Percentiles rank a stretch among this genome's conserved stretches.
These are phyloP conservation scores for Pneumocystis oryctolagi DNA, from an alignment of 1,139 yeast species.

Conservation along the genomic window DNA sequence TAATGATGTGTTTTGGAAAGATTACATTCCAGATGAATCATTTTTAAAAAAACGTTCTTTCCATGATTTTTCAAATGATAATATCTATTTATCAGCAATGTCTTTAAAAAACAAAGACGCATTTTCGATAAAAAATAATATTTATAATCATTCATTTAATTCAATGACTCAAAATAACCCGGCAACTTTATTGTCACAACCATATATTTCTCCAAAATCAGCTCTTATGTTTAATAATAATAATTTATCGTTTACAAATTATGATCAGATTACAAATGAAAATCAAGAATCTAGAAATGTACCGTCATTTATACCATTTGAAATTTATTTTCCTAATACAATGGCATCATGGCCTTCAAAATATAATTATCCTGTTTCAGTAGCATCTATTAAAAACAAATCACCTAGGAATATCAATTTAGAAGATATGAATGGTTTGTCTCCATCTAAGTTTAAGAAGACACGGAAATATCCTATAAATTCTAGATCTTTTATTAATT, in stretches of 20 bases:
- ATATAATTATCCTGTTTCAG: neutral
- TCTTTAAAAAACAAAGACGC: neutral
- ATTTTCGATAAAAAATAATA: neutral
- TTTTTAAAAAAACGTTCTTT: neutral
- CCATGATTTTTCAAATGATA: neutral
- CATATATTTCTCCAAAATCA: neutral
- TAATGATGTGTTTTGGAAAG: neutral
- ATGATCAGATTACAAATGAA: neutral
- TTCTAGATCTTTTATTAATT: constrained; percentile 7
- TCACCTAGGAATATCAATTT: neutral
- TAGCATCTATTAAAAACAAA: neutral
- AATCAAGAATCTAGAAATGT: neutral
- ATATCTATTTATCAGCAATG: neutral
- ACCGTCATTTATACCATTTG: neutral
- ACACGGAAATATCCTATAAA: neutral
- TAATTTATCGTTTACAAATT: neutral
- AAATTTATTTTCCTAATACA: neutral
- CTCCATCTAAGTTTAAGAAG: neutral
- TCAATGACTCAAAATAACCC: neutral
- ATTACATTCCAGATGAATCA: neutral
- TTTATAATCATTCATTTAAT: neutral
- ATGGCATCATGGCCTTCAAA: neutral
- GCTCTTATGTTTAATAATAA: neutral
- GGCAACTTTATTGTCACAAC: neutral
- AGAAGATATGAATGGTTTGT: neutral